These are phyloP conservation scores for Hanseniaspora thailandica DNA, from an alignment of 805 yeast species.

Conservation along the genomic window DNA sequence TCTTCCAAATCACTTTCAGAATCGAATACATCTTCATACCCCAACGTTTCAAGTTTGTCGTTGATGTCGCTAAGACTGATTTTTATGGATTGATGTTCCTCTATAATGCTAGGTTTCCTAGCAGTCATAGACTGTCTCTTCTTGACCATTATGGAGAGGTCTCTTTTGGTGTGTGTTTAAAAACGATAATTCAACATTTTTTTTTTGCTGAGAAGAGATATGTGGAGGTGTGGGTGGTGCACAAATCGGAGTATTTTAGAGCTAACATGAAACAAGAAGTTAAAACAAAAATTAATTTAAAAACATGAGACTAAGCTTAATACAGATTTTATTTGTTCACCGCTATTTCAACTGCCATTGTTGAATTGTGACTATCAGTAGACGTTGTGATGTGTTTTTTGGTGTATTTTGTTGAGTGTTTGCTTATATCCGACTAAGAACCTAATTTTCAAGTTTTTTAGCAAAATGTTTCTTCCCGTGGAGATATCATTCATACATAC, in stretches of 20 bases:
- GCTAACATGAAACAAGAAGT: too few relatives aligned
- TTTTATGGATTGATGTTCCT: constrained; percentile 8
- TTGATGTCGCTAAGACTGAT: not conserved
- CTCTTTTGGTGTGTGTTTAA: not conserved
- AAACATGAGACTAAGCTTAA: too few relatives aligned
- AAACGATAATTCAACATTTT: not conserved
- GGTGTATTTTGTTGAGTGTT: too few relatives aligned
- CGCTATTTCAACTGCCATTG: too few relatives aligned
- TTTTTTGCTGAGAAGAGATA: not conserved
- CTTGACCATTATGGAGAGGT: not conserved
- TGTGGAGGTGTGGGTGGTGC: not conserved
- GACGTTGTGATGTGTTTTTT: too few relatives aligned
- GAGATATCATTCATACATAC: too few relatives aligned
- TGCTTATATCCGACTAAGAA: too few relatives aligned
- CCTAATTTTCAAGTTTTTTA: too few relatives aligned
- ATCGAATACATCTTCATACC: not conserved
- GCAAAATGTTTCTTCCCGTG: too few relatives aligned
- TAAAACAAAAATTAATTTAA: too few relatives aligned
- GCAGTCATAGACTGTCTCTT: not conserved
- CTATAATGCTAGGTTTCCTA: constrained; percentile 6
- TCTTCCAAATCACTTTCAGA: constrained; percentile 5
- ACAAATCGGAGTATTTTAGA: not conserved
- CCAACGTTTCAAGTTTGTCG: not conserved
- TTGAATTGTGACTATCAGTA: too few relatives aligned
- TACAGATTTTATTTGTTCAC: too few relatives aligned